Base-by-base conservation (phyloP, 23 red algal genomes). In the Gracilariopsis chorda region DNA sequence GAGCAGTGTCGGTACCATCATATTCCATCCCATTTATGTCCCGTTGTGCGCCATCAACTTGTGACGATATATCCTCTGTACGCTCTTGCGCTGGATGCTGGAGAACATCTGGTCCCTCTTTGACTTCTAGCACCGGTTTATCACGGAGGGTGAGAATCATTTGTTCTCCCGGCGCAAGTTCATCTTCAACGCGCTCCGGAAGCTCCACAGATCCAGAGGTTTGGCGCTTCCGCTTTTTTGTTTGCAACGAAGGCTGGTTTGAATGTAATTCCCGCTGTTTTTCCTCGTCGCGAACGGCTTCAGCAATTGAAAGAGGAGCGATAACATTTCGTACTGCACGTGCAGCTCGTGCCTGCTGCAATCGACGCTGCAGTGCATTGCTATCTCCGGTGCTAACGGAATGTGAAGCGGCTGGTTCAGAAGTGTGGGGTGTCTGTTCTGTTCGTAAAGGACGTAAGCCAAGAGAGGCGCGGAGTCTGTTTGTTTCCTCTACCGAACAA, bases 401-500 rank as follows among this genome's bases (percentile, higher is more conserved):
- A n/a, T 23, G 67, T 9, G 36, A 28, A 23, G 63, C 25, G 12
- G 1, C 34, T 6, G 67, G 28, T 24, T 5, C 39, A 46, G 67
- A 73, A 7, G 39, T 20, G 20, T 45, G 67, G 8, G 67, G 47
- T 33, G 67, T 12, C 0, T 73, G 39, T 21, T 23, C 20, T 24
- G 67, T 30, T 47, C 76, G 80, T 16, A 94, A 43, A 16, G 92
- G 92, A 13, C 69, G 58, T 17, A 94, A 67, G 14, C 92, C 92
- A 32, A 94, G 80, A 24, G 80, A 28, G 20, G 34, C 82, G 13
- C 92, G 80, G 49, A 94, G 39, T n/a, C 82, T 82, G 49, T 94
- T 94, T 23, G 92, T 94, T 68, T 94, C 92, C 11, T 87, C 92
- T 24, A 94, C 81, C 21, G 62, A 77, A 28, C 68, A 83, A 25